Evolutionary conservation across 352 stramenopile genomes (phyloP).

Genomic region (Thalassiosira pacifica): DNA sequence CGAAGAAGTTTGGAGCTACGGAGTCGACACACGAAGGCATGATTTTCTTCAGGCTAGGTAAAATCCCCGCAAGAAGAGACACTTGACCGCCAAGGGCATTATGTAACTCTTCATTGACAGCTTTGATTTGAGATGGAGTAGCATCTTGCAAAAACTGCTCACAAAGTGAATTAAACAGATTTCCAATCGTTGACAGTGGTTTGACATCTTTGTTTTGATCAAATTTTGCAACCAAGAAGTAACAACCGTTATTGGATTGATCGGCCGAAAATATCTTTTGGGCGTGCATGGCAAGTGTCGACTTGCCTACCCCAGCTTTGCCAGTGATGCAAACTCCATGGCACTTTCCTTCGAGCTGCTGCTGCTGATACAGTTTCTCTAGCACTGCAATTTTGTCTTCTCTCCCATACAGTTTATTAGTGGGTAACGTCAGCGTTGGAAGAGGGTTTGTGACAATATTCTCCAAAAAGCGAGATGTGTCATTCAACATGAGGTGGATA

Average conservation of each 20-base stretch:
- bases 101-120: slow-evolving; percentile 19
- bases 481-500: slow-evolving; percentile 25
- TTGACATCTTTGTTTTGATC: slow-evolving; percentile 40
- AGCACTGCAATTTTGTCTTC: slow-evolving; percentile 6
- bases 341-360: background rate
- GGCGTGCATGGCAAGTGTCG: background rate
- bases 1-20: too few species aligned
- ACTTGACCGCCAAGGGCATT: slow-evolving; percentile 33
- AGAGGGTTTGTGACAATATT: slow-evolving; percentile 13
- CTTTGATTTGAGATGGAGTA: slow-evolving; percentile 21
- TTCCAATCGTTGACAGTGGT: slow-evolving; percentile 31
- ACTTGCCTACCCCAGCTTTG: background rate
- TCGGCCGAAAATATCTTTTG: too few species aligned
- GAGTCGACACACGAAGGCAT: slow-evolving; percentile 17
- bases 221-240: slow-evolving; percentile 38
- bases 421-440: background rate
- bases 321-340: background rate
- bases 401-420: slow-evolving; percentile 28
- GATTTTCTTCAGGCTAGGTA: slow-evolving; percentile 39
- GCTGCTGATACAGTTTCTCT: background rate
- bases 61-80: background rate
- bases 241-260: too few species aligned
- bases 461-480: slow-evolving; percentile 26
- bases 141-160: slow-evolving; percentile 27
- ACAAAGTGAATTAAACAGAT: slow-evolving; percentile 27